These are phyloP conservation scores for Bauhinia variegata DNA, from an alignment of 306 rosid species.

Conservation along the genomic window DNA sequence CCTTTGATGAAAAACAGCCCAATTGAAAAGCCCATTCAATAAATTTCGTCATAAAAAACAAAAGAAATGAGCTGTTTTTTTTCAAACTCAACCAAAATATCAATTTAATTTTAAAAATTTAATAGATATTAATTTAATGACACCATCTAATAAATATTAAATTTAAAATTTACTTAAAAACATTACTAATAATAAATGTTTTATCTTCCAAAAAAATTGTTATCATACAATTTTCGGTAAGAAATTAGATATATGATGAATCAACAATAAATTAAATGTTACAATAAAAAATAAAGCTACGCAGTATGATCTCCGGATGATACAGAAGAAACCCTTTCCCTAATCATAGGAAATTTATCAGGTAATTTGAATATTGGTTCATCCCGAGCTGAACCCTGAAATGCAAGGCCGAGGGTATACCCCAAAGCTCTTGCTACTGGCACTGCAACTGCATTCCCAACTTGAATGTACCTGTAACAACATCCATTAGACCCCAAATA, in stretches of 20 bases:
- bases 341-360: constrained; percentile 48
- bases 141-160: too few species aligned
- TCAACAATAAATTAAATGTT: not conserved
- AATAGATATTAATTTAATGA: too few species aligned
- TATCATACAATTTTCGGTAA: too few species aligned
- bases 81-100: too few species aligned
- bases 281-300: not conserved
- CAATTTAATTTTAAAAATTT: too few species aligned
- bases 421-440: constrained; percentile 83
- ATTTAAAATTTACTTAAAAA: too few species aligned
- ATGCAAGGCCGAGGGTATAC: constrained; percentile 64
- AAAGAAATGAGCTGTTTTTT: too few species aligned
- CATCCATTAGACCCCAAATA: not conserved
- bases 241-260: not conserved
- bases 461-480: constrained; percentile 72
- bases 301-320: constrained; percentile 46
- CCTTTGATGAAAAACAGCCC: too few species aligned
- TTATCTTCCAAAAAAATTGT: too few species aligned
- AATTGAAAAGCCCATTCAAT: too few species aligned
- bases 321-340: constrained; percentile 40
- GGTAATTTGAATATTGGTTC: constrained; percentile 53
- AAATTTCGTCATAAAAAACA: too few species aligned
- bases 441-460: constrained; percentile 92
- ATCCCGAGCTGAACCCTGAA: constrained; percentile 39
- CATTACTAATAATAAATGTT: too few species aligned